Base-by-base conservation (phyloP, 1,139 yeast species). In the Yamadazyma aaseri region DNA sequence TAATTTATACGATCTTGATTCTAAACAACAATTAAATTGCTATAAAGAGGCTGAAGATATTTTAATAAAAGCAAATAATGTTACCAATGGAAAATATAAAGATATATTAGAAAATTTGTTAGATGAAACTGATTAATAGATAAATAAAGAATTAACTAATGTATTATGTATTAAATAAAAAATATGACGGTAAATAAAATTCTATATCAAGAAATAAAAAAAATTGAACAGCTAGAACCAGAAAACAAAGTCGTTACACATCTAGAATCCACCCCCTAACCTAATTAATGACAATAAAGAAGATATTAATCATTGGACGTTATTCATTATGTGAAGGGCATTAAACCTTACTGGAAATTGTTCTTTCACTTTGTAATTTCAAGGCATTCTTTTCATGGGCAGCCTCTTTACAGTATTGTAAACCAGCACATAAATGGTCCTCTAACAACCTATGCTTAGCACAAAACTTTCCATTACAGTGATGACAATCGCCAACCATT, bases 401-500 rank as follows among this genome's bases (percentile, higher is more conserved):
- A 49, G 75, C 79, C 51, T 86, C 90, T 65, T 86, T 86, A 65
- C 95, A 86, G 47, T 65, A 71, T 53, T 83, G 86, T 42, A 87
- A 73, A 6, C 94, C 95, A 40, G 73, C 67, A 56, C 97, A 87
- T 41, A 75, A 60, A 60, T 87, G 97, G 58, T 83, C 87, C 59
- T 87, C 97, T 60, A 87, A 70, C 40, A 89, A 71, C 40, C 97
- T 71, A 62, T 87, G 97, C 53, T 83, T 83, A 26, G 94, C 85
- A 60, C 97, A 87, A 58, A 79, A 87, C 53, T 82, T 84, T 29
- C 96, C 95, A 34, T 79, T 79, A 57, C 96, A 89, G 53, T 81
- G 86, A 38, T 80, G 75, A 58, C 97, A 89, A 57, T 83, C 89
- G 26, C 96, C 96, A 25, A 86, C 94, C 65, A 87, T 84, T 44